Evolutionary conservation across 2,329 filamentous ascomycete genomes (phyloP).

Genomic region (Cadophora malorum): DNA sequence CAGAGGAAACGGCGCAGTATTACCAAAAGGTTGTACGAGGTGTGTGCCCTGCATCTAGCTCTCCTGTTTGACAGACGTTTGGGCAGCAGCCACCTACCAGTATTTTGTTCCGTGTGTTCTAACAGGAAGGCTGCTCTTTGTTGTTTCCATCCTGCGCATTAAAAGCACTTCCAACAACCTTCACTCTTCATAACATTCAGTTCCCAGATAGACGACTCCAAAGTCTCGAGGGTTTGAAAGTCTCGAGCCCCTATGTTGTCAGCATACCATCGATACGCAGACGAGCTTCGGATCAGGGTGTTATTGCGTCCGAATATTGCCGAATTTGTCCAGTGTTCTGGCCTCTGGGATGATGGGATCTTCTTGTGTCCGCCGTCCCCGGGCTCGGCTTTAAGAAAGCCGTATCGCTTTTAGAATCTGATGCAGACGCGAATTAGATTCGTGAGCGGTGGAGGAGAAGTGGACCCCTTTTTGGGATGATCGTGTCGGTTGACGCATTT

Average conservation of each 20-base stretch:
- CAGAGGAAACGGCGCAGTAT: slow-evolving; percentile 3
- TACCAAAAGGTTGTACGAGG: not conserved
- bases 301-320: not conserved
- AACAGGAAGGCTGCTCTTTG: slow-evolving; percentile 5
- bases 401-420: slow-evolving; percentile 4
- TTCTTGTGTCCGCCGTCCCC: slow-evolving; percentile 3
- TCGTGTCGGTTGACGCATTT: slow-evolving; percentile 7
- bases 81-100: slow-evolving; percentile 7
- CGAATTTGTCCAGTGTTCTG: slow-evolving; percentile 13
- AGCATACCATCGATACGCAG: no score
- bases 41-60: slow-evolving; percentile 2
- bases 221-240: no score
- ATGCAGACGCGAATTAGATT: slow-evolving; percentile 12
- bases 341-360: not conserved
- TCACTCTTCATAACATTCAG: not conserved
- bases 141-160: not conserved
- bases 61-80: slow-evolving; percentile 25
- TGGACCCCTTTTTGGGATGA: not conserved
- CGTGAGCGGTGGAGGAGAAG: slow-evolving; percentile 14
- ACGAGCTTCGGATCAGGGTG: slow-evolving; percentile 12
- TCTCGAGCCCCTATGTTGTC: not conserved
- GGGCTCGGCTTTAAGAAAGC: slow-evolving; percentile 15
- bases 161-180: not conserved
- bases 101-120: slow-evolving; percentile 8
- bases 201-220: not conserved